Evolutionary conservation across 2,329 filamentous ascomycete species (phyloP).

Genomic region (Fusarium redolens): DNA sequence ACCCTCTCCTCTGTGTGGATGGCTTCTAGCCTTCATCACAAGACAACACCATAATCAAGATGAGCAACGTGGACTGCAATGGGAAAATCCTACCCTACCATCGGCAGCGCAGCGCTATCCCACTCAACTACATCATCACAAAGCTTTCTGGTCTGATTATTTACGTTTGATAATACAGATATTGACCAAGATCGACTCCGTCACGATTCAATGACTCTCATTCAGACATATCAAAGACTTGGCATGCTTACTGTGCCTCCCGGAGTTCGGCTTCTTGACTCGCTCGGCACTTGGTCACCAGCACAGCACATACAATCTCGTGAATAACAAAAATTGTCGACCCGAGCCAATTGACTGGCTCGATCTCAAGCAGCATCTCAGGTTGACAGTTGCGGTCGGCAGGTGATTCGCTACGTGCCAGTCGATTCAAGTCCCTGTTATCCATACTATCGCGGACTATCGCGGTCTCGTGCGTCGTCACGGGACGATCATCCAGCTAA

Average conservation of each 20-base stretch:
- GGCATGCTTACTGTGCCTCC: constrained; percentile 9
- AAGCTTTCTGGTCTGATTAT: neutral
- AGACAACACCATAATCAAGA: constrained; percentile 23
- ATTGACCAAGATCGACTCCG: constrained; percentile 4
- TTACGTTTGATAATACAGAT: constrained; percentile 25
- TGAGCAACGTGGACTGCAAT: constrained; percentile 30
- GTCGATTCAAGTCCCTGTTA: constrained; percentile 7
- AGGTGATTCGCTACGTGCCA: constrained; percentile 35
- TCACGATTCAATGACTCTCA: constrained; percentile 1
- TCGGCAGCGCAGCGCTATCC: constrained; percentile 17
- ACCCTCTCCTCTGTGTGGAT: constrained; percentile 34
- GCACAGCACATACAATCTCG: neutral
- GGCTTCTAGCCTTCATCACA: constrained; percentile 30
- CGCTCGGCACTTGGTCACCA: constrained; percentile 35
- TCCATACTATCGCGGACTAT: neutral
- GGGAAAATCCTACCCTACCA: constrained; percentile 27
- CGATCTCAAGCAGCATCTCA: constrained; percentile 28
- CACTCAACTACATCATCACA: constrained; percentile 30
- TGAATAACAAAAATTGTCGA: neutral
- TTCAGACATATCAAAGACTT: neutral
- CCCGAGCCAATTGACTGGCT: constrained; percentile 8
- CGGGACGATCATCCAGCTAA: constrained; percentile 24
- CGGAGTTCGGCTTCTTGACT: constrained; percentile 32
- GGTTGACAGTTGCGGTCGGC: constrained; percentile 32
- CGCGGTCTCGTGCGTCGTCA: constrained; percentile 42